Percentiles rank a stretch among this genome's conserved stretches.
Conservation (phyloP, 2,329 filamentous ascomycete genomes). For the Calonectria pseudoturangicola region DNA sequence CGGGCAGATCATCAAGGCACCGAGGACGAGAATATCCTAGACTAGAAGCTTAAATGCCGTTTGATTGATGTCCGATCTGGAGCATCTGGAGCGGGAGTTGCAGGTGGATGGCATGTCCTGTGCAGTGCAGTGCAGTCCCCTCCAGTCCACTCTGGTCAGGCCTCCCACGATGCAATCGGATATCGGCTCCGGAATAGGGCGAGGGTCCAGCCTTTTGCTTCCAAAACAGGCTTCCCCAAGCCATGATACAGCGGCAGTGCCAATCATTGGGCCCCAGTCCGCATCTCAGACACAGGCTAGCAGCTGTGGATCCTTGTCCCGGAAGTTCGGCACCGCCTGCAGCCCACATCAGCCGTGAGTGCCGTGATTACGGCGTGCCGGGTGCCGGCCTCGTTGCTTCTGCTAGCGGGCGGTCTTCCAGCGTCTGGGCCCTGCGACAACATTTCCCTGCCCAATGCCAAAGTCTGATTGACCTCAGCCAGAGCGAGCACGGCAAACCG, state of each 20-base stretch:
- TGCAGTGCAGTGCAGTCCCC: too few relatives aligned
- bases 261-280: background rate
- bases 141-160: too few relatives aligned
- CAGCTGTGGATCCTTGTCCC: conserved; percentile 3
- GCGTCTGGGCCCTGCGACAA: background rate
- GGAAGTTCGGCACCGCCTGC: conserved; percentile 13
- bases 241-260: background rate
- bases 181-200: background rate
- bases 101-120: too few relatives aligned
- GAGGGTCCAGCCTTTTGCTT: background rate
- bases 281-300: background rate
- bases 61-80: too few relatives aligned
- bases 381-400: conserved; percentile 17
- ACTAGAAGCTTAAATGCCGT: too few relatives aligned
- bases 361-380: conserved; percentile 26
- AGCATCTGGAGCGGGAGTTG: too few relatives aligned
- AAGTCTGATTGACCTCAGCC: background rate
- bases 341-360: conserved; percentile 14
- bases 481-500: background rate
- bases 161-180: background rate
- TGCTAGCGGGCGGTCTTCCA: conserved; percentile 5
- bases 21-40: too few relatives aligned
- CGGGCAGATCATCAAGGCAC: too few relatives aligned
- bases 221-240: background rate
- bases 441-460: background rate